phyloP scores from a whole-genome alignment of 805 yeast species.

The Saccharomycopsis microspora region DNA sequence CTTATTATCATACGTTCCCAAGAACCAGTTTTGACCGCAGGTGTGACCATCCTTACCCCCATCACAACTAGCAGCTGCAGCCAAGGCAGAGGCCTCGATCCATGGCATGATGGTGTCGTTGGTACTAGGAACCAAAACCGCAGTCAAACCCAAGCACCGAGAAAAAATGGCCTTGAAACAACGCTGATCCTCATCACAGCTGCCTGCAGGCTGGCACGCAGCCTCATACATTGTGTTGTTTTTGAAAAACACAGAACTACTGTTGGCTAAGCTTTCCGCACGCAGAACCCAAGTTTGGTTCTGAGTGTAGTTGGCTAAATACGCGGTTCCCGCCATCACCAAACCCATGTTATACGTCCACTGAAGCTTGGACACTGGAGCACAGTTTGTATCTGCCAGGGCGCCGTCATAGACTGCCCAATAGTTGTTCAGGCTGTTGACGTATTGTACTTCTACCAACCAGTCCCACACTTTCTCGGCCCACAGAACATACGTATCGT shows the following conservation, averaged over 20 bases:
- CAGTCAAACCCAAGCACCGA: constrained; percentile 64
- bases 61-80: constrained; percentile 72
- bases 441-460: constrained; percentile 45
- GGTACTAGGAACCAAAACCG: constrained; percentile 53
- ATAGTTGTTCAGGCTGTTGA: constrained; percentile 27
- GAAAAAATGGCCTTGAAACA: constrained; percentile 83
- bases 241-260: constrained; percentile 47
- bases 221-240: constrained; percentile 60
- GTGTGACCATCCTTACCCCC: constrained; percentile 87
- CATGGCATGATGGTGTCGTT: constrained; percentile 23
- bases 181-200: constrained; percentile 81
- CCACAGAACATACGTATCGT: constrained; percentile 63
- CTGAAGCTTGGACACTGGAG: constrained; percentile 42
- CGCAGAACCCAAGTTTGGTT: constrained; percentile 58
- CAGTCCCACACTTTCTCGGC: constrained; percentile 72
- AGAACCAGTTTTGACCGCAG: constrained; percentile 77
- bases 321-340: constrained; percentile 71
- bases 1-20: constrained; percentile 53
- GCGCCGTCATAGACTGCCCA: constrained; percentile 63
- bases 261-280: constrained; percentile 41
- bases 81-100: constrained; percentile 42
- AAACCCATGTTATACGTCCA: constrained; percentile 89
- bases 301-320: constrained; percentile 60
- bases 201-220: constrained; percentile 57
- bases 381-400: constrained; percentile 47